Evolutionary conservation across 1,284 basidiomycete genomes (phyloP).

Genomic region (Papiliotrema nemorosa): DNA sequence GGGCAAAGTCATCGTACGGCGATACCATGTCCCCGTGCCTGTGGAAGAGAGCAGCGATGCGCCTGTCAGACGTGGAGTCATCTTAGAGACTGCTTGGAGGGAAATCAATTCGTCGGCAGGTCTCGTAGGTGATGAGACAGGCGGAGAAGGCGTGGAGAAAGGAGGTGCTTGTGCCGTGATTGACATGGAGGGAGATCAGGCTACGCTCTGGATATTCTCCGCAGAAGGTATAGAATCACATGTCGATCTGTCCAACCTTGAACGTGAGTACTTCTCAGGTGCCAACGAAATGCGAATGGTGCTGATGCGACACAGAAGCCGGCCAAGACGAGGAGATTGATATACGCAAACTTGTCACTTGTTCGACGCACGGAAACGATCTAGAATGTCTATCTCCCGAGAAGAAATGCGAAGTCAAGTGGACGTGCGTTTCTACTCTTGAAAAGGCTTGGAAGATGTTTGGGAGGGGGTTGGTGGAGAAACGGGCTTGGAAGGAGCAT

Average conservation of each 20-base stretch:
- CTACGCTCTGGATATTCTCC: neutral
- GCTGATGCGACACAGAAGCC: neutral
- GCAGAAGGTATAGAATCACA: neutral
- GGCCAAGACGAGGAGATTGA: neutral
- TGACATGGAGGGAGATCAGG: neutral
- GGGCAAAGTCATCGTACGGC: neutral
- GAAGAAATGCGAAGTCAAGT: slow-evolving; percentile 4
- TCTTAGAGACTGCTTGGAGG: neutral
- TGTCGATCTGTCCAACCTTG: neutral
- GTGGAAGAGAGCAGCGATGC: neutral
- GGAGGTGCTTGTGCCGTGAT: neutral
- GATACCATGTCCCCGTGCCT: neutral
- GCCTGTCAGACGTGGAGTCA: slow-evolving; percentile 1
- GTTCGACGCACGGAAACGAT: slow-evolving; percentile 3
- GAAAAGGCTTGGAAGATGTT: slow-evolving; percentile 14
- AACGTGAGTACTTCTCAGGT: neutral
- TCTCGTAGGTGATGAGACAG: too few relatives aligned
- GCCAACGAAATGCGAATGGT: neutral
- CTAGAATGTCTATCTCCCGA: neutral
- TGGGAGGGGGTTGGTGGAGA: slow-evolving; percentile 22
- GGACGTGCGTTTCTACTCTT: neutral
- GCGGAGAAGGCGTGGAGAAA: neutral
- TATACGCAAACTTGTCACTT: neutral
- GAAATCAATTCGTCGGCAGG: too few relatives aligned
- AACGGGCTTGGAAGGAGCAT: slow-evolving; percentile 16